phyloP scores from a whole-genome alignment of 2,329 filamentous ascomycete genomes.

The Fusarium newnesense region DNA sequence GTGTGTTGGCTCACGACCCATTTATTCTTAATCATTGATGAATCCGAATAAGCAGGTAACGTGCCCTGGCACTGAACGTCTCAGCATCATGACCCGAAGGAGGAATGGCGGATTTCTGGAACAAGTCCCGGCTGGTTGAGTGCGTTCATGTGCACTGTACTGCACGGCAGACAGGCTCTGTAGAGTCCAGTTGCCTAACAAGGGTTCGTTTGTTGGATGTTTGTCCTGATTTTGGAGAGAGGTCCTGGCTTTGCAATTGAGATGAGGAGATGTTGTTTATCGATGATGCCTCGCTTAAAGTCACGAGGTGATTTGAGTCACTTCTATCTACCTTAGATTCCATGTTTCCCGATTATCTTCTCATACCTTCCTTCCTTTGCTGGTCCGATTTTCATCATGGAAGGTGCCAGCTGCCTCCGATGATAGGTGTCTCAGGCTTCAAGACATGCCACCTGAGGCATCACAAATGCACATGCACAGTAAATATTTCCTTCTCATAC shows the following conservation, averaged over 20 bases:
- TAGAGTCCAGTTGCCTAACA: neutral
- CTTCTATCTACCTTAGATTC: neutral
- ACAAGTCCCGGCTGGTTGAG: conserved; percentile 29
- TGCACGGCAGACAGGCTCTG: neutral
- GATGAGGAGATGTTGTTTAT: conserved; percentile 6
- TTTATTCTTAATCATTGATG: conserved; percentile 27
- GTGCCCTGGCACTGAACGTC: conserved; percentile 24
- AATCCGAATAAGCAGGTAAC: conserved; percentile 19
- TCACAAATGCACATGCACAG: neutral
- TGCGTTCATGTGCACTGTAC: neutral
- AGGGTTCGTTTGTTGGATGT: conserved; percentile 5
- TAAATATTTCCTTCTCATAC: neutral
- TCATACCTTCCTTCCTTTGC: conserved; percentile 1
- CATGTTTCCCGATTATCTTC: neutral
- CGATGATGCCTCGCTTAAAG: neutral
- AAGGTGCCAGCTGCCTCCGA: conserved; percentile 1
- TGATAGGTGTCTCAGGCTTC: neutral
- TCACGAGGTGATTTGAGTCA: conserved; percentile 10
- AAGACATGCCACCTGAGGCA: conserved; percentile 9
- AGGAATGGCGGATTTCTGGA: conserved; percentile 22
- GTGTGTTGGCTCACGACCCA: conserved; percentile 31
- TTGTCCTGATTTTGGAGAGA: conserved; percentile 8
- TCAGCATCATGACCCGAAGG: conserved; percentile 16
- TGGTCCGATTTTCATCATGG: neutral
- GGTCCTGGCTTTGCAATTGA: neutral